Base-by-base conservation (phyloP, 495 filamentous ascomycete genomes). In the Sporormia fimetaria region DNA sequence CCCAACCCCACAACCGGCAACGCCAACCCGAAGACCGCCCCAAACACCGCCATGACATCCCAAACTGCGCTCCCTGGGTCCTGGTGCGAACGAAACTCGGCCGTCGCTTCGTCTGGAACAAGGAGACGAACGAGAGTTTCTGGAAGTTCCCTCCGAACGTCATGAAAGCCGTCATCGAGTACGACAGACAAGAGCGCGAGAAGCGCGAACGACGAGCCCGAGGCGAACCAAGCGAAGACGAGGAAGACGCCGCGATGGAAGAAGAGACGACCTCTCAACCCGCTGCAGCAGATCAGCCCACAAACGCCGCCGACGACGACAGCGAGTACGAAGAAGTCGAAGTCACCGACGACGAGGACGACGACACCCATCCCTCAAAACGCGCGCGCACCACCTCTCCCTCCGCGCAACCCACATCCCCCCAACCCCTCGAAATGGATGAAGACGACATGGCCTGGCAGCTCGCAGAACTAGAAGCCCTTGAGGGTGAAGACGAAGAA, bases 361-460 rank as follows among this genome's bases (percentile, higher is more conserved):
- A 65, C 21, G 65, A 71, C 5, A 67, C 67, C 14, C 67, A 74
- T 32, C 61, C 71, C 3, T 63, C 68, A 11, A 87, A 87, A 56
- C 74, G 81, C 8, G 74, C 75, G 44, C 73, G 71, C 27, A 83
- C 73, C 10, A 74, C 78, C 42, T 71, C 72, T 0, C 63, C 60
- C 25, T 38, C 48, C 4, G 75, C 78, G 44, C 73, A 74, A 1
- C 63, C 61, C 27, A 36, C 50, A 4, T 64, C 64, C 12, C 60
- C 62, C 12, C 67, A 76, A 17, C 78, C 82, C 0, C 57, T 93
- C 27, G 90, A 98, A 50, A 95, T 96, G 55, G 82, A 83, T 18
- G 90, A 96, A 57, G 87, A 88, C 29, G 92, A 98, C 56, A 88
- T 98, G 44, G 87, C 82, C 22, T 88, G 81, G 50, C 90, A 98